Conservation (phyloP, 1,284 basidiomycete species). For the Puccinia horiana region DNA sequence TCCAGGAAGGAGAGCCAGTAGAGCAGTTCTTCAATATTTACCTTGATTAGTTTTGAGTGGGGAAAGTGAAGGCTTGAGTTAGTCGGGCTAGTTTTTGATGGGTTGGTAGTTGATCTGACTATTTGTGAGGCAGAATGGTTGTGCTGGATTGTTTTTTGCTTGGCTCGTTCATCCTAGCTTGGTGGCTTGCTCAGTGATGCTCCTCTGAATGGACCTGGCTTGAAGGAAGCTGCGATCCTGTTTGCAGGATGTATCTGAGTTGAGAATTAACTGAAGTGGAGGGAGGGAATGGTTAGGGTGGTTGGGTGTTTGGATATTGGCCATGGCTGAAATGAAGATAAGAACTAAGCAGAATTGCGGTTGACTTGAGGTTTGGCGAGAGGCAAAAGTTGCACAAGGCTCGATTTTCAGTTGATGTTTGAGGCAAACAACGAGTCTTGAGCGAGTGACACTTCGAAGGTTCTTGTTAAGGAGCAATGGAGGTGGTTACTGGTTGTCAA, state of each 20-base stretch:
- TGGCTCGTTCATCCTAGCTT: background rate
- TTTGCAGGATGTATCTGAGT: background rate
- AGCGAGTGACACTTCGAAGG: too few species aligned
- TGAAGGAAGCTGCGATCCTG: slow-evolving; percentile 31
- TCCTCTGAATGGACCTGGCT: slow-evolving; percentile 31
- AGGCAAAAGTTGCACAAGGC: too few species aligned
- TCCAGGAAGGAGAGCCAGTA: slow-evolving; percentile 33
- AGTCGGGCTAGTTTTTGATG: background rate
- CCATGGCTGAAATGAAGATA: too few species aligned
- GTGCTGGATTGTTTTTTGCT: slow-evolving; percentile 7
- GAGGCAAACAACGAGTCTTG: too few species aligned
- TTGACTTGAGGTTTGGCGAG: too few species aligned
- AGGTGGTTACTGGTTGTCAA: too few species aligned
- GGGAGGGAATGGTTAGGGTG: background rate
- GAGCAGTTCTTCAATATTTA: slow-evolving; percentile 39
- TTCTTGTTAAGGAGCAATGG: too few species aligned
- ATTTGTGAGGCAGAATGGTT: slow-evolving; percentile 21
- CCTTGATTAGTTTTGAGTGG: slow-evolving; percentile 29
- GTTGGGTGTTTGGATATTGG: too few species aligned
- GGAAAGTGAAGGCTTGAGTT: slow-evolving; percentile 26
- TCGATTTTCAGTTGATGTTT: too few species aligned
- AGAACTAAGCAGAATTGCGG: too few species aligned
- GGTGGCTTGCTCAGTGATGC: slow-evolving; percentile 16
- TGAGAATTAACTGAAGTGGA: background rate
- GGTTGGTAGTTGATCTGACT: background rate